phyloP scores from a whole-genome alignment of 768 basidiomycete species.

The Phlebiopsis gigantea region DNA sequence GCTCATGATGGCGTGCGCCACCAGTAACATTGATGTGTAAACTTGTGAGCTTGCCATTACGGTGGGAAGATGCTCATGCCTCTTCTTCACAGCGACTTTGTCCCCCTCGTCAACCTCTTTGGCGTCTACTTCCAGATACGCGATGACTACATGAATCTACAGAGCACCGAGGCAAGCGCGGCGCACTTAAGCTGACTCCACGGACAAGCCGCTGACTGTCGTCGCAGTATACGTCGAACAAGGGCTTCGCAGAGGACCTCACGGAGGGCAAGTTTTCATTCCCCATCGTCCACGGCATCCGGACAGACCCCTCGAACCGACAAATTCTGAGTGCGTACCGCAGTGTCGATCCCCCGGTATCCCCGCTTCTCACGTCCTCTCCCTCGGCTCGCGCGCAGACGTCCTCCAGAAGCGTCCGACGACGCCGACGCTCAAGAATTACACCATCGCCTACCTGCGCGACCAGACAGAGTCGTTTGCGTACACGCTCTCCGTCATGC shows the following conservation, averaged over 20 bases:
- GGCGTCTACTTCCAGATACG: constrained; percentile 95
- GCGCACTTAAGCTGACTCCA: background rate
- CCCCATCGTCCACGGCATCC: constrained; percentile 87
- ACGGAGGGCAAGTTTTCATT: constrained; percentile 98
- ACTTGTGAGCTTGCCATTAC: constrained; percentile 14
- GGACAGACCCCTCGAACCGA: constrained; percentile 68
- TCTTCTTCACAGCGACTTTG: constrained; percentile 60
- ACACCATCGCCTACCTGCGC: constrained; percentile 75
- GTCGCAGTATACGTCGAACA: constrained; percentile 71
- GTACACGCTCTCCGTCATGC: constrained; percentile 73
- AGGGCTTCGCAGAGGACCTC: constrained; percentile 90
- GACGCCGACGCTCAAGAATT: constrained; percentile 73
- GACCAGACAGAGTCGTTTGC: constrained; percentile 79
- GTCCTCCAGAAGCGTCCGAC: constrained; percentile 86
- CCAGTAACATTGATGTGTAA: constrained; percentile 54
- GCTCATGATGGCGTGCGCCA: constrained; percentile 91
- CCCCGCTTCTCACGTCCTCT: background rate
- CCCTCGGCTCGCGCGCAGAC: constrained; percentile 48
- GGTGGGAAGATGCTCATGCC: background rate
- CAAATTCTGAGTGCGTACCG: constrained; percentile 72
- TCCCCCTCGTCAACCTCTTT: constrained; percentile 89
- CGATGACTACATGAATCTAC: constrained; percentile 96
- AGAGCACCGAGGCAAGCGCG: constrained; percentile 67
- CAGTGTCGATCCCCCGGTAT: background rate
- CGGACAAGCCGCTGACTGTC: background rate